Conservation (phyloP, 164 flowering plant genomes). For the Berberis thunbergii region DNA sequence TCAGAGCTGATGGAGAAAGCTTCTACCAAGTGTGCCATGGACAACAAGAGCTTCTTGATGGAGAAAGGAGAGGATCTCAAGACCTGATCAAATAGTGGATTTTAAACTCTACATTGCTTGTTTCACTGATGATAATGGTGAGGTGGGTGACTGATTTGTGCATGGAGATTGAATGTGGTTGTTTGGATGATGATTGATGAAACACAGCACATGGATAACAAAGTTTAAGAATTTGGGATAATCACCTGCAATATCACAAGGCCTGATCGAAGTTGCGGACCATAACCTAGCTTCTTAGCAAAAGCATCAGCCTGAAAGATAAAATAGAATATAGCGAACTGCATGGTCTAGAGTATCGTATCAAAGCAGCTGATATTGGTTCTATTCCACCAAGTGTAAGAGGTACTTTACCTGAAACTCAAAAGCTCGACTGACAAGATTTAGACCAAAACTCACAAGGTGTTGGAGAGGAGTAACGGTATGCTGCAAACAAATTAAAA, state of each 20-base stretch:
- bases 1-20: no score
- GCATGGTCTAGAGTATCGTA: neutral
- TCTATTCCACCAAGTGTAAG: neutral
- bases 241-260: conserved; percentile 90
- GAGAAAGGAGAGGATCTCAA: no score
- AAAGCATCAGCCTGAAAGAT: conserved; percentile 85
- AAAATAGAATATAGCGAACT: neutral
- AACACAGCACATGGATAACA: no score
- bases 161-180: no score
- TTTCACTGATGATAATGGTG: no score
- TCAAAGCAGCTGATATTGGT: neutral
- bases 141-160: no score
- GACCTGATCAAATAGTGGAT: no score
- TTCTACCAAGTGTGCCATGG: no score
- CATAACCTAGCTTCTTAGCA: conserved; percentile 87
- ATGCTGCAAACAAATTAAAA: conserved; percentile 46
- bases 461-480: conserved; percentile 88
- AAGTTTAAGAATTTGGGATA: no score
- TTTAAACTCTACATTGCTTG: no score
- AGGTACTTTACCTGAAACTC: conserved; percentile 79
- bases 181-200: no score
- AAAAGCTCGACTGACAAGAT: conserved; percentile 90
- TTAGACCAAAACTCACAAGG: conserved; percentile 77
- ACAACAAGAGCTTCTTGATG: no score
- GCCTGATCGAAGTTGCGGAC: conserved; percentile 56